Evolutionary conservation across 2,329 filamentous ascomycete species (phyloP).

Genomic region (Didymella pomorum): DNA sequence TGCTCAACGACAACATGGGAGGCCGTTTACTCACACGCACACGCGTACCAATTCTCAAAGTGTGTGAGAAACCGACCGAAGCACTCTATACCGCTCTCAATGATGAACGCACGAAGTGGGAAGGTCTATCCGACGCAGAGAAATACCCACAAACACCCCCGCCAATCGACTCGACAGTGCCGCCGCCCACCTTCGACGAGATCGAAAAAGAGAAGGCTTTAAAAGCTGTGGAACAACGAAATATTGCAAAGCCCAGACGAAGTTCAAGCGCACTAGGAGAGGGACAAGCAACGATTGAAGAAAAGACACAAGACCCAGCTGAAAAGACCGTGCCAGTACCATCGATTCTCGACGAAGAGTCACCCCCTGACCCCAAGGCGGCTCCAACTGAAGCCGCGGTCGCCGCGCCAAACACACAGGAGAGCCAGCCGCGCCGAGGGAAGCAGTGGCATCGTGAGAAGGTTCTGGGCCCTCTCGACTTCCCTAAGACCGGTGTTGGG

Average conservation of each 20-base stretch:
- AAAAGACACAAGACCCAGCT: neutral
- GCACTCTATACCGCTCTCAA: constrained; percentile 68
- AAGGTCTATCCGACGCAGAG: constrained; percentile 60
- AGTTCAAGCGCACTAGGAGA: neutral
- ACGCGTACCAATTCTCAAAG: constrained; percentile 85
- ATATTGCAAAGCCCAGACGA: neutral
- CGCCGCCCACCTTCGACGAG: constrained; percentile 22
- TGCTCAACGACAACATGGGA: constrained; percentile 76
- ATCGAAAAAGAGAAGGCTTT: constrained; percentile 18
- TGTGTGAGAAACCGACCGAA: constrained; percentile 75
- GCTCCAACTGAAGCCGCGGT: constrained; percentile 6
- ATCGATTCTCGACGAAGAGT: constrained; percentile 33
- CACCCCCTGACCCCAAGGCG: constrained; percentile 29
- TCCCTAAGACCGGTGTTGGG: constrained; percentile 78
- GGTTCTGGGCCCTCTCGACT: constrained; percentile 68
- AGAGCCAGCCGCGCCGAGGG: constrained; percentile 35
- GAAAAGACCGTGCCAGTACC: constrained; percentile 8
- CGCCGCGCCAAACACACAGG: constrained; percentile 19
- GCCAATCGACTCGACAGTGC: constrained; percentile 23
- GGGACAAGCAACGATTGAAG: neutral
- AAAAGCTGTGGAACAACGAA: constrained; percentile 4
- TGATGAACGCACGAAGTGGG: constrained; percentile 75
- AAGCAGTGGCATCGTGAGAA: constrained; percentile 57
- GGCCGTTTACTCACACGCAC: constrained; percentile 80
- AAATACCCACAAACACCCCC: constrained; percentile 47